Percentiles rank a stretch among this genome's conserved stretches.
Conservation (phyloP, 2,329 filamentous ascomycete genomes). For the Paecilomyces variotii region DNA sequence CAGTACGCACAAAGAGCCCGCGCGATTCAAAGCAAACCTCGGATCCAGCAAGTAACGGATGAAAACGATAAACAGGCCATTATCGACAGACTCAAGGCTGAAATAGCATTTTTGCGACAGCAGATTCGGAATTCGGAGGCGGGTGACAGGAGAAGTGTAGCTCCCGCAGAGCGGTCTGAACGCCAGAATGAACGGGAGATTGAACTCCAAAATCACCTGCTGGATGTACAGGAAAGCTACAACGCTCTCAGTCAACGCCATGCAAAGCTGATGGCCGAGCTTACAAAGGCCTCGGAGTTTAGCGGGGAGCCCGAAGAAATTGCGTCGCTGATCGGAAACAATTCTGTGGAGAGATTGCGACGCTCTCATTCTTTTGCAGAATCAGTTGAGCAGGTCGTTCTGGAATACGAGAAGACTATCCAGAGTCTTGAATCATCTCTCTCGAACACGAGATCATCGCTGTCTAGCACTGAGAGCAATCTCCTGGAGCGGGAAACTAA, state of each 20-base stretch:
- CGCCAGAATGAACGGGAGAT: conserved; percentile 75
- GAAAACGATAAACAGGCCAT: conserved; percentile 89
- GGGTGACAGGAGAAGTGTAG: conserved; percentile 48
- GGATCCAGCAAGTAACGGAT: conserved; percentile 82
- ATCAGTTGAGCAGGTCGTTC: conserved; percentile 88
- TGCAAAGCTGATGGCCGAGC: conserved; percentile 88
- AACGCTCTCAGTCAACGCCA: conserved; percentile 83
- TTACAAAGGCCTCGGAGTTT: conserved; percentile 74
- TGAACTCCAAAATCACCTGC: conserved; percentile 85
- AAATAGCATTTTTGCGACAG: conserved; percentile 86
- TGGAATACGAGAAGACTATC: conserved; percentile 98
- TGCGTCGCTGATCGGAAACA: conserved; percentile 58
- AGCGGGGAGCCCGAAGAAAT: conserved; percentile 33
- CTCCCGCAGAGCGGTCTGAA: conserved; percentile 63
- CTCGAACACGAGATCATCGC: conserved; percentile 73
- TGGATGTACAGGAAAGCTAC: conserved; percentile 94
- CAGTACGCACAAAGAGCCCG: conserved; percentile 94
- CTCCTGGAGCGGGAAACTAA: conserved; percentile 90
- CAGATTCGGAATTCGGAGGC: conserved; percentile 82
- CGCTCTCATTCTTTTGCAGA: conserved; percentile 93
- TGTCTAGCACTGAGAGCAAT: conserved; percentile 76
- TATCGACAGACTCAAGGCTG: conserved; percentile 87
- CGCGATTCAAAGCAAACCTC: conserved; percentile 93
- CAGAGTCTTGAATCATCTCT: conserved; percentile 86
- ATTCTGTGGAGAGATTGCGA: conserved; percentile 81